Conservation (phyloP, 2,329 filamentous ascomycete species). For the Pseudogymnoascus sp. region DNA sequence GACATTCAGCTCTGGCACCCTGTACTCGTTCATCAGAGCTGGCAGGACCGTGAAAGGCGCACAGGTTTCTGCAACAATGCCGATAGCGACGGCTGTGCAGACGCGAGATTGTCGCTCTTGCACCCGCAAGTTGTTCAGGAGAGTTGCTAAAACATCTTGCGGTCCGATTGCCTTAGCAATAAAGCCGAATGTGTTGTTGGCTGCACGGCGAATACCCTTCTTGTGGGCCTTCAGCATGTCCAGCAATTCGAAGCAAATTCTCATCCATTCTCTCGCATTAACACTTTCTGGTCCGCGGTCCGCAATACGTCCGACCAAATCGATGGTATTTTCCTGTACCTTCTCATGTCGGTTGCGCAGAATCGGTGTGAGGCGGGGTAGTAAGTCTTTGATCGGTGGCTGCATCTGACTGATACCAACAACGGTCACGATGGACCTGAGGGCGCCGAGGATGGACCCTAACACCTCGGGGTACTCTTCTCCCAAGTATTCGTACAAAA, state of each 20-base stretch:
- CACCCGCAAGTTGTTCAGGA: conserved; percentile 93
- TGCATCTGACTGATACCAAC: conserved; percentile 98
- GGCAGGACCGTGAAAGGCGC: conserved; percentile 98
- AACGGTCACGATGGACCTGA: conserved; percentile 93
- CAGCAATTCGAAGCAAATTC: conserved; percentile 96
- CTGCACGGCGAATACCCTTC: conserved; percentile 94
- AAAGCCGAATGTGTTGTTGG: conserved; percentile 99
- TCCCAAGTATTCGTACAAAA: conserved; percentile 95
- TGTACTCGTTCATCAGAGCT: conserved; percentile 98
- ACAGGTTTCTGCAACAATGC: conserved; percentile 96
- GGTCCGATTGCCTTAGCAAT: conserved; percentile 98
- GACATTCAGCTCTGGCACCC: conserved; percentile 95
- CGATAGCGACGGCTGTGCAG: conserved; percentile 96
- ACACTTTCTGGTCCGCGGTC: conserved; percentile 95
- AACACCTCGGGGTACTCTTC: conserved; percentile 98
- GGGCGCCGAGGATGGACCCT: conserved; percentile 87
- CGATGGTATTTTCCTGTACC: conserved; percentile 98
- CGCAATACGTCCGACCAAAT: conserved; percentile 93
- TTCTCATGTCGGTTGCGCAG: conserved; percentile 97
- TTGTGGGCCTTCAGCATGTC: conserved; percentile 99
- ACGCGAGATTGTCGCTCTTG: conserved; percentile 97
- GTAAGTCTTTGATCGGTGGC: conserved; percentile 89
- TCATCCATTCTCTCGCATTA: conserved; percentile 98
- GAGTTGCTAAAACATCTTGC: conserved; percentile 89
- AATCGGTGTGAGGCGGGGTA: conserved; percentile 94